Percentiles rank a stretch among this genome's conserved stretches.
Conservation (phyloP, 2,329 filamentous ascomycete species). For the Phialophora chinensis region DNA sequence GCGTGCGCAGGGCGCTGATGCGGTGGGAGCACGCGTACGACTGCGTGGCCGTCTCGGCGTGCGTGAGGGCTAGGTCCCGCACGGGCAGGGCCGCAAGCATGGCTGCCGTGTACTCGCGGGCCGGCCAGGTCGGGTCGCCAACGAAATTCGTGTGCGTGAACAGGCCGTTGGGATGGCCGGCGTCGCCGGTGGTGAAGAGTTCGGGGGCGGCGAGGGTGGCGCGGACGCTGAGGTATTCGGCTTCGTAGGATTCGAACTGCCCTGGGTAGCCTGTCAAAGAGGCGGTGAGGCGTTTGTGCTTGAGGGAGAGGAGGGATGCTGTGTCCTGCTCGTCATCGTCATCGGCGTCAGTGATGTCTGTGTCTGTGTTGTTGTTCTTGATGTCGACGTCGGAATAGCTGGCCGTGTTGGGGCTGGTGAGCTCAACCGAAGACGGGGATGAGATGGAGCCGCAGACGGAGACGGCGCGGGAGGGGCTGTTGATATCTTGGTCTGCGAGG, state of each 20-base stretch:
- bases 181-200: slow-evolving; percentile 25
- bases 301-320: background rate
- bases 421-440: background rate
- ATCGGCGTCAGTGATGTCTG: slow-evolving; percentile 8
- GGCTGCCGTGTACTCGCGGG: slow-evolving; percentile 23
- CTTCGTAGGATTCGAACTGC: slow-evolving; percentile 32
- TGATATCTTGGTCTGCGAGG: slow-evolving; percentile 15
- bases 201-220: background rate
- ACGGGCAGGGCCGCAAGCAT: slow-evolving; percentile 22
- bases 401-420: background rate
- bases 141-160: slow-evolving; percentile 34
- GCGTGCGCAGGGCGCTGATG: slow-evolving; percentile 16
- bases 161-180: slow-evolving; percentile 29
- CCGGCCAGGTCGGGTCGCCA: slow-evolving; percentile 24
- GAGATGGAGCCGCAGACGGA: slow-evolving; percentile 23
- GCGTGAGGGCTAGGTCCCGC: slow-evolving; percentile 17
- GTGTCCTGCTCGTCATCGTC: slow-evolving; percentile 10
- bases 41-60: slow-evolving; percentile 21
- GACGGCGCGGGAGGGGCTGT: slow-evolving; percentile 21
- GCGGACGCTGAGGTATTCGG: slow-evolving; percentile 19
- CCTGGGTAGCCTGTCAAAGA: slow-evolving; percentile 27
- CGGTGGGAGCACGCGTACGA: slow-evolving; percentile 7
- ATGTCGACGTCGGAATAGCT: background rate
- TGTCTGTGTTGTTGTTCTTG: background rate
- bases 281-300: slow-evolving; percentile 14